These are phyloP conservation scores for Poteriospumella lacustris DNA, from an alignment of 108 stramenopile species.

Conservation along the genomic window DNA sequence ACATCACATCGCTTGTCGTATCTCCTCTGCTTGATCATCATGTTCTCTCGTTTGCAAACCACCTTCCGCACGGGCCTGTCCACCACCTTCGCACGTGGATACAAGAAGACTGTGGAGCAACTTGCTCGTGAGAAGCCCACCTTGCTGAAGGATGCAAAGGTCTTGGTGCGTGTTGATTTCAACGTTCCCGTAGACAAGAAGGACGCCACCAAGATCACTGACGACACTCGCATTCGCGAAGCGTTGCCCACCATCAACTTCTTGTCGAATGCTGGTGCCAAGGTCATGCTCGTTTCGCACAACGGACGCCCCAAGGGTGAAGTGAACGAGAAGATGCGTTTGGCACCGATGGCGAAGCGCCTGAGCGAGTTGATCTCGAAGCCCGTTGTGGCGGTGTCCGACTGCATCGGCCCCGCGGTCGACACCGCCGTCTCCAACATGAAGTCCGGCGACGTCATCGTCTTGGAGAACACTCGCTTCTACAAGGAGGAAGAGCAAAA, in stretches of 20 bases:
- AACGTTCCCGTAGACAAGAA: constrained; percentile 78
- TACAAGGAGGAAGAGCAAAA: constrained; percentile 82
- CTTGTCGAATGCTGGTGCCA: constrained; percentile 57
- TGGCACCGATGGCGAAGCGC: constrained; percentile 40
- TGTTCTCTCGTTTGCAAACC: no score
- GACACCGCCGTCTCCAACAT: constrained; percentile 67
- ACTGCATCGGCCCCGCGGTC: constrained; percentile 88
- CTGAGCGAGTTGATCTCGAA: constrained; percentile 37
- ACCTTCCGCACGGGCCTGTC: no score
- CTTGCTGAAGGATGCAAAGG: constrained; percentile 35
- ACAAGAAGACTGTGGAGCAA: constrained; percentile 29
- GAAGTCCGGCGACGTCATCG: constrained; percentile 68
- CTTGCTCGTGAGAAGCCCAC: constrained; percentile 5
- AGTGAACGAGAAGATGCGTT: constrained; percentile 66
- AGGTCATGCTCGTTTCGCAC: constrained; percentile 76
- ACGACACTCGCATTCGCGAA: constrained; percentile 77
- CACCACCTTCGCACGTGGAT: background rate
- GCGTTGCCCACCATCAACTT: constrained; percentile 74
- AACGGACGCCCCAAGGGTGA: constrained; percentile 84
- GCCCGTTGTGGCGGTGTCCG: constrained; percentile 59
- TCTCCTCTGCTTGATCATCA: no score
- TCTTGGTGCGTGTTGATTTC: constrained; percentile 76
- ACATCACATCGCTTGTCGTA: no score
- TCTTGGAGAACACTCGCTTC: constrained; percentile 94
- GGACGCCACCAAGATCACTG: constrained; percentile 73